These are phyloP conservation scores for Diversispora epigaea DNA, from an alignment of 192 early-diverging fungal species.

Conservation along the genomic window DNA sequence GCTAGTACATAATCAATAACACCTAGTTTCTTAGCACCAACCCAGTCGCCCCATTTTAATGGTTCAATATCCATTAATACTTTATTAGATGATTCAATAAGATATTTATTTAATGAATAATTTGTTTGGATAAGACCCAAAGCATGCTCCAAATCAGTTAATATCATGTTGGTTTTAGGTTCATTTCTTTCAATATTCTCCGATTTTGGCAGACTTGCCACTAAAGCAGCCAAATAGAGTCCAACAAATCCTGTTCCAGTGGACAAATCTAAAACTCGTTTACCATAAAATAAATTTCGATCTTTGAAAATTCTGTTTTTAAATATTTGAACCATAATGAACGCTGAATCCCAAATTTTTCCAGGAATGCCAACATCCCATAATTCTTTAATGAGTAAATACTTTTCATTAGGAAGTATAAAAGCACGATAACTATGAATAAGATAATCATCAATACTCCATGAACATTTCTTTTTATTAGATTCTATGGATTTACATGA, in stretches of 20 bases:
- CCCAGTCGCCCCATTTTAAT: slow-evolving; percentile 17
- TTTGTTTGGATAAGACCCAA: background rate
- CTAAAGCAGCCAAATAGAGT: slow-evolving; percentile 18
- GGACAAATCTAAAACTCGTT: slow-evolving; percentile 29
- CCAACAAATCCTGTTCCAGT: slow-evolving; percentile 31
- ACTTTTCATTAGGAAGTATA: slow-evolving; percentile 11
- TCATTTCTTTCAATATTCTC: background rate
- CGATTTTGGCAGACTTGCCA: background rate
- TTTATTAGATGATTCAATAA: background rate
- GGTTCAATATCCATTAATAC: slow-evolving; percentile 1
- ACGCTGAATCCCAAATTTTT: slow-evolving; percentile 33
- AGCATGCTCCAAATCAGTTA: slow-evolving; percentile 29
- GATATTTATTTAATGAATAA: slow-evolving; percentile 7
- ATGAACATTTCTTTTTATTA: background rate
- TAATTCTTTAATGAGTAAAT: slow-evolving; percentile 28
- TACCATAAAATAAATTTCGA: background rate
- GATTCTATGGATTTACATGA: background rate
- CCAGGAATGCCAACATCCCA: slow-evolving; percentile 32
- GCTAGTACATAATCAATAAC: slow-evolving; percentile 17
- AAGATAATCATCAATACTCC: slow-evolving; percentile 28
- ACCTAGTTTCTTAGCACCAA: background rate
- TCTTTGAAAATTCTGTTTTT: slow-evolving; percentile 3
- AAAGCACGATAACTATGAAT: slow-evolving; percentile 25
- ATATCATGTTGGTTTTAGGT: background rate
- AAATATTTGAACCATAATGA: slow-evolving; percentile 22